Evolutionary conservation across 2,329 filamentous ascomycete species (phyloP).

Genomic region (Penicillium aurantiogriseum): DNA sequence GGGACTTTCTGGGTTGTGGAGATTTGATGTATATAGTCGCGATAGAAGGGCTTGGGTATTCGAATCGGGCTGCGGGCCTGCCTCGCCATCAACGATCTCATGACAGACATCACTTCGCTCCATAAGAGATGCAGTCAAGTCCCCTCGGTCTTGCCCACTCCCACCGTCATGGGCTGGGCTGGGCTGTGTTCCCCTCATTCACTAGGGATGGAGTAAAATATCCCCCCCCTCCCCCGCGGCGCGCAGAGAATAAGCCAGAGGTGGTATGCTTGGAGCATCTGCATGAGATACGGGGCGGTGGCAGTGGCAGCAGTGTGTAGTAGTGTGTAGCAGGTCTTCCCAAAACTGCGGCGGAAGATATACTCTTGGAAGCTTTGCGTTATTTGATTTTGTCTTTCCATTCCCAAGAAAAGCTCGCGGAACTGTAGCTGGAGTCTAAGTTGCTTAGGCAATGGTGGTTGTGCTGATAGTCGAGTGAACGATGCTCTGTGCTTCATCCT

Average conservation of each 20-base stretch:
- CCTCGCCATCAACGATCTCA: background rate
- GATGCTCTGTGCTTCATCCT: background rate
- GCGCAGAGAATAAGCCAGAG: too few relatives aligned
- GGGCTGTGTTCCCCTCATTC: background rate
- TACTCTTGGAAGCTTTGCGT: too few relatives aligned
- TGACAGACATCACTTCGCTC: background rate
- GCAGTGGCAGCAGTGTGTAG: too few relatives aligned
- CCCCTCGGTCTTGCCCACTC: background rate
- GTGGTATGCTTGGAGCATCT: too few relatives aligned
- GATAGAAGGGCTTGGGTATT: background rate
- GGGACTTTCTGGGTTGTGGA: background rate
- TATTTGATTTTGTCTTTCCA: too few relatives aligned
- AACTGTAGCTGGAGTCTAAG: background rate
- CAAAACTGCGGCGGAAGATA: too few relatives aligned
- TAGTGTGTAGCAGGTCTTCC: too few relatives aligned
- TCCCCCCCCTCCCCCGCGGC: too few relatives aligned
- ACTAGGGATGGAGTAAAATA: too few relatives aligned
- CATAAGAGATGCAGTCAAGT: background rate
- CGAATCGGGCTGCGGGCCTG: background rate
- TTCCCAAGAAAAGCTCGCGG: background rate
- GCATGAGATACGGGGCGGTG: too few relatives aligned
- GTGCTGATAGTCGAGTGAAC: constrained; percentile 4
- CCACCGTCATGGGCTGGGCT: background rate
- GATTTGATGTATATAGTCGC: background rate
- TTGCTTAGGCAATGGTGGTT: constrained; percentile 3